Percentiles rank a stretch among this genome's conserved stretches.
These are phyloP conservation scores for Calocybe indica DNA, from an alignment of 768 basidiomycete genomes.

Conservation along the genomic window DNA sequence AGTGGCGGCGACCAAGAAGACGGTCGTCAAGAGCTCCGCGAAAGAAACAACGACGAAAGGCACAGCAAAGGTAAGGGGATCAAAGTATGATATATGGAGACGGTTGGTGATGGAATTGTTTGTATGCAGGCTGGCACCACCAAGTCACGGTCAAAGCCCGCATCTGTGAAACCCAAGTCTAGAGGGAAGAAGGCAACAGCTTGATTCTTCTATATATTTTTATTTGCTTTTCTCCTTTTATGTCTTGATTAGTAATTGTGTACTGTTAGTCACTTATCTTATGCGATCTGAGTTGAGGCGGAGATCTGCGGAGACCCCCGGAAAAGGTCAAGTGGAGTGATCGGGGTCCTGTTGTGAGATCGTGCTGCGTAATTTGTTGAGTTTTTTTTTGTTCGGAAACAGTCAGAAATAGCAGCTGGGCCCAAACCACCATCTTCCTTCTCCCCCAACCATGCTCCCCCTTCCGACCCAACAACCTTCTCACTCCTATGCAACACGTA, in stretches of 20 bases:
- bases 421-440: constrained; percentile 9
- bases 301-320: too few relatives aligned
- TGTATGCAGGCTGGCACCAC: constrained; percentile 17
- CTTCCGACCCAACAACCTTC: constrained; percentile 10
- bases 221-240: constrained; percentile 1
- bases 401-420: neutral
- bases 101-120: neutral
- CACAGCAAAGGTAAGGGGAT: constrained; percentile 23
- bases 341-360: neutral
- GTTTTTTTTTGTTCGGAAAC: constrained; percentile 5
- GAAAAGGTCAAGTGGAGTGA: too few relatives aligned
- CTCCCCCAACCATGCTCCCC: constrained; percentile 9
- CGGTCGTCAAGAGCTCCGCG: constrained; percentile 11
- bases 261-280: constrained; percentile 7
- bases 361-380: constrained; percentile 12
- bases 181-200: constrained; percentile 24
- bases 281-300: too few relatives aligned
- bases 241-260: constrained; percentile 5
- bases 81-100: constrained; percentile 16
- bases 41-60: constrained; percentile 29
- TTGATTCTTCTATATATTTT: constrained; percentile 1
- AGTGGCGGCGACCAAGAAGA: constrained; percentile 30
- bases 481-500: constrained; percentile 49
- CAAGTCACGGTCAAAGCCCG: constrained; percentile 23
- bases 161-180: constrained; percentile 15